A percentile compares a stretch with the other conserved stretches of the same genome.
Evolutionary conservation across 441 rosid genomes (phyloP).

Genomic region (Rhodomyrtus psidioides): DNA sequence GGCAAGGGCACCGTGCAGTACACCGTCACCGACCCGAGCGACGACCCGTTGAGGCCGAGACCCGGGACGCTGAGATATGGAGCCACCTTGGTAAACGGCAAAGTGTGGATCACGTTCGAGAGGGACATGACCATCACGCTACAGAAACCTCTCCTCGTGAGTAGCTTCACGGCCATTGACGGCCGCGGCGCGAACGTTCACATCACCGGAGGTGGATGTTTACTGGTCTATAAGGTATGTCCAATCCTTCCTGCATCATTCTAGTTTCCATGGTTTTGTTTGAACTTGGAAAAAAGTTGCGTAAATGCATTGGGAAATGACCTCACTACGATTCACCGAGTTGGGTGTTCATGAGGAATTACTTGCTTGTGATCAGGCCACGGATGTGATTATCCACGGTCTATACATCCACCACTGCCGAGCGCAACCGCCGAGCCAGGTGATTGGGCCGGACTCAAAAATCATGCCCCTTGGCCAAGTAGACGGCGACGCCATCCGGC

Average conservation of each 20-base stretch:
- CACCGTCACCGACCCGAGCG: constrained; percentile 56
- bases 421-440: constrained; percentile 37
- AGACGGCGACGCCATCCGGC: constrained; percentile 68
- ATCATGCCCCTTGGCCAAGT: constrained; percentile 29
- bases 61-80: constrained; percentile 63
- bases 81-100: constrained; percentile 42
- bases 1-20: constrained; percentile 37
- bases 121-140: constrained; percentile 50
- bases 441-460: constrained; percentile 48
- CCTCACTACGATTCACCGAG: not conserved
- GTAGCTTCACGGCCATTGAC: constrained; percentile 67
- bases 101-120: constrained; percentile 64
- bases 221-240: constrained; percentile 36
- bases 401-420: constrained; percentile 57
- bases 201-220: constrained; percentile 49
- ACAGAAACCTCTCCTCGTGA: constrained; percentile 41
- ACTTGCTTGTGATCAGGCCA: constrained; percentile 19
- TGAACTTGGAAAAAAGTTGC: not conserved
- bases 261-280: not conserved
- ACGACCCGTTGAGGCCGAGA: constrained; percentile 53
- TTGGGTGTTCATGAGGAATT: not conserved
- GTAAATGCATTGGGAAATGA: not conserved
- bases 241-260: not conserved
- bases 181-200: constrained; percentile 54
- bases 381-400: constrained; percentile 64